Evolutionary conservation across 345 rosid species (phyloP), one percentile per base, ranked within the genome.

Genomic region (Acer saccharum): DNA sequence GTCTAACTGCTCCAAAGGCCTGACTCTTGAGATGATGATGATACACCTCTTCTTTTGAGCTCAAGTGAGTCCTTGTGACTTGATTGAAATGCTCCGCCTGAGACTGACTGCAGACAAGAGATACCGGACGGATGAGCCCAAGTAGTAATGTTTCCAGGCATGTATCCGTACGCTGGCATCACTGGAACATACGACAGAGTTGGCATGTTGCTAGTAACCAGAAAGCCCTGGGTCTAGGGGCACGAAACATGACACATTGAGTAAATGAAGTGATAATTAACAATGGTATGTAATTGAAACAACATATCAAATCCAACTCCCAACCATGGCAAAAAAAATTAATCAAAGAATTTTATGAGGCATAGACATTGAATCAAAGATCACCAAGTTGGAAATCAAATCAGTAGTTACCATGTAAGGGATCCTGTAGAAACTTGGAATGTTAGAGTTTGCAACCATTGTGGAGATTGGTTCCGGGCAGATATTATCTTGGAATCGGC

Each of bases 101-200:
- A 76, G 77, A 18, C 62, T 17, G 63, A 18, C 3, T 5, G 39
- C 0, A 6, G 39, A 35, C 1, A 32, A 35, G 6, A 1, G 39
- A 35, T 35, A 35, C 79, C 78, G 5, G 82, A 72, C 8, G 79
- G 75, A 50, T 75, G 80, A 44, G 66, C 29, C n/a, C n/a, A 52
- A 35, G 60, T 5, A 9, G 43, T 25, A 29, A 20, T 52, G 21
- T 52, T 82, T 68, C 68, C 48, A 11, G 55, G 72, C 63, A 21
- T 39, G 52, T 60, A 48, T 27, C 54, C 16, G 32, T 65, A 70
- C 14, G n/a, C 65, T 55, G 75, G 12, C 70, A 58, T 12, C 35
- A 23, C 54, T 5, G n/a, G 6, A 11, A 21, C 2, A 11, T 27
- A 72, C 12, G 72, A 63, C 43, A 64, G 7, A 35, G 6, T 35